Base-by-base conservation (phyloP, 331 rosid genomes). In the Malus hybrid region DNA sequence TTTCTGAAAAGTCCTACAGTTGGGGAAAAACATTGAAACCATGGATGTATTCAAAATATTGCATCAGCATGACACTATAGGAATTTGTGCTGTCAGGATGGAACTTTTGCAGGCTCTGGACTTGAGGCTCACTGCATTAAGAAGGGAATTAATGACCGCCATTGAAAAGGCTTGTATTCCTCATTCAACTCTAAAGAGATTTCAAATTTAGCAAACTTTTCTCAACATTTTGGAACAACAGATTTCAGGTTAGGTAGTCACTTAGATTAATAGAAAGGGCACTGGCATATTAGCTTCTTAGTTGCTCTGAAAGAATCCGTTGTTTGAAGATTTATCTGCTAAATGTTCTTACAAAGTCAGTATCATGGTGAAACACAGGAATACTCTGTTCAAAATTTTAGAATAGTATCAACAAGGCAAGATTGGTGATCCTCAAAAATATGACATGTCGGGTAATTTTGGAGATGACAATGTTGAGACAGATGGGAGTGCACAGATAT, bases 101-200 rank as follows among this genome's bases (percentile, higher is more conserved):
- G 96, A 92, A 74, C 86, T 94, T 65, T 74, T 94, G 88, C 90
- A 86, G 81, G 97, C 99, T 73, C 85, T 94, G 90, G 97, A 90
- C 82, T 85, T 90, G 85, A 87, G 99, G 88, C 84, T 94, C 28
- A 80, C 80, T 39, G 97, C 97, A 64, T 81, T 92, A 77, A 87
- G 85, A 57, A 79, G 71, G 73, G 89, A 94, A 80, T 89, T 92
- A 73, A 72, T 71, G 71, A 85, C 83, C 59, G 82, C 82, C 67
- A 80, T 92, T 80, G 74, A 81, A 68, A 80, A 88, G 81, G 93
- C 87, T 78, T 71, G 75, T 42, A 73, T 78, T 79, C 80, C 54
- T 68, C 78, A 73, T 90, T 83, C 89, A 85, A 92, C 74, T 72
- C 76, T 44, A 65, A 85, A 73, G 95, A 90, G 76, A 77, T 87